These are phyloP conservation scores for Rhodotorula sp. DNA, from an alignment of 1,284 basidiomycete species.

Conservation along the genomic window DNA sequence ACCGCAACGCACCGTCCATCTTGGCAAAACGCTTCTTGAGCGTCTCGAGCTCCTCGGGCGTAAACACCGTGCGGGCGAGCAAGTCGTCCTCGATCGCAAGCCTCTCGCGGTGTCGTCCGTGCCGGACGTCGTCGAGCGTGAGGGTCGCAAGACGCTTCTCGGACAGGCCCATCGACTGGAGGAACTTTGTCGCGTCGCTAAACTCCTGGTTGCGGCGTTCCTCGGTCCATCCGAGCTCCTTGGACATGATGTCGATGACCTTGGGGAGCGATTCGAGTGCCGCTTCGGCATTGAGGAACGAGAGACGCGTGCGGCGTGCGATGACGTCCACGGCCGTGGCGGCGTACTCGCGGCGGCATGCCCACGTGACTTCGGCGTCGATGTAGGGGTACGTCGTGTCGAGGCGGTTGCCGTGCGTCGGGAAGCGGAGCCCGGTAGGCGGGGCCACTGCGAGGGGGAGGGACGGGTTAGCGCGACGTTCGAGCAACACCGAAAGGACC, in stretches of 20 bases:
- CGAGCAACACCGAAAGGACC: no score
- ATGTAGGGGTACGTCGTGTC: conserved; percentile 79
- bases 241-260: conserved; percentile 87
- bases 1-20: conserved; percentile 18
- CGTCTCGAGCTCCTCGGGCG: conserved; percentile 33
- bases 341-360: conserved; percentile 86
- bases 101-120: conserved; percentile 36
- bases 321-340: conserved; percentile 87
- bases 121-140: conserved; percentile 42
- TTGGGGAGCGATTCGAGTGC: conserved; percentile 80
- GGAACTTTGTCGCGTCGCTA: conserved; percentile 52
- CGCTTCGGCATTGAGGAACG: conserved; percentile 88
- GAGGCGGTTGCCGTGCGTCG: conserved; percentile 78
- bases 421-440: conserved; percentile 77
- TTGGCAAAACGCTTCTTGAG: conserved; percentile 33
- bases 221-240: conserved; percentile 75
- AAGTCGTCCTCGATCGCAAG: conserved; percentile 28
- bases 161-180: conserved; percentile 51
- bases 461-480: no score
- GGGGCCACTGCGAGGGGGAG: conserved; percentile 56
- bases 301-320: conserved; percentile 82
- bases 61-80: conserved; percentile 35
- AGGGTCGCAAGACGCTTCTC: conserved; percentile 17
- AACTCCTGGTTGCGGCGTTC: conserved; percentile 63
- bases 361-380: conserved; percentile 85